Conservation (phyloP, 257 asterid species). For the Solanum microdontum region DNA sequence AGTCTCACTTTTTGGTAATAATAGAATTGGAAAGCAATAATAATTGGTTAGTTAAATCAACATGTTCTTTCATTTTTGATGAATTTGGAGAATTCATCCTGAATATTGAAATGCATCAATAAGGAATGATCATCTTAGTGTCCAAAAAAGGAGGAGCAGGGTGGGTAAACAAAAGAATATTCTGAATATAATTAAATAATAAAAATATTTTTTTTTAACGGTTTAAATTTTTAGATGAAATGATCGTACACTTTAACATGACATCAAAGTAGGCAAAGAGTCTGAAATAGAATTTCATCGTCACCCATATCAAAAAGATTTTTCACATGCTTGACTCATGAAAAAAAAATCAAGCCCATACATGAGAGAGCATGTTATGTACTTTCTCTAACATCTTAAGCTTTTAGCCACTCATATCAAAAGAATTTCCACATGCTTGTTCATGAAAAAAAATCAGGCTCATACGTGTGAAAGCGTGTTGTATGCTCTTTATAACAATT, state of each 20-base stretch:
- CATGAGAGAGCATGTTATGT: too few relatives aligned
- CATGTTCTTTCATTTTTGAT: neutral
- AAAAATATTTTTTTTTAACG: too few relatives aligned
- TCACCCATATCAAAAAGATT: neutral
- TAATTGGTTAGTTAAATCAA: neutral
- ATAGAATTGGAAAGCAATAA: neutral
- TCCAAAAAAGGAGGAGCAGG: neutral
- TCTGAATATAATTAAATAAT: too few relatives aligned
- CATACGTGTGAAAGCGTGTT: too few relatives aligned
- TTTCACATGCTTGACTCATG: neutral
- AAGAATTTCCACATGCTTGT: neutral
- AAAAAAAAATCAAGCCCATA: too few relatives aligned
- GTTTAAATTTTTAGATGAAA: neutral
- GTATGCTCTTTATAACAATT: neutral
- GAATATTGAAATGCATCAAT: neutral
- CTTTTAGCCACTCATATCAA: neutral
- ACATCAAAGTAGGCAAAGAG: too few relatives aligned
- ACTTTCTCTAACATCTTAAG: neutral
- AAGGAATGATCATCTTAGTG: neutral
- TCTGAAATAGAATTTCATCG: too few relatives aligned
- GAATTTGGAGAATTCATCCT: neutral
- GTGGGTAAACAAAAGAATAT: neutral
- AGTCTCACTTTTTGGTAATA: neutral
- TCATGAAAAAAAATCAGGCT: neutral
- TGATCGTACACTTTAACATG: neutral